phyloP scores from a whole-genome alignment of 208 protist genomes.

The Blechomonas ayalai region DNA sequence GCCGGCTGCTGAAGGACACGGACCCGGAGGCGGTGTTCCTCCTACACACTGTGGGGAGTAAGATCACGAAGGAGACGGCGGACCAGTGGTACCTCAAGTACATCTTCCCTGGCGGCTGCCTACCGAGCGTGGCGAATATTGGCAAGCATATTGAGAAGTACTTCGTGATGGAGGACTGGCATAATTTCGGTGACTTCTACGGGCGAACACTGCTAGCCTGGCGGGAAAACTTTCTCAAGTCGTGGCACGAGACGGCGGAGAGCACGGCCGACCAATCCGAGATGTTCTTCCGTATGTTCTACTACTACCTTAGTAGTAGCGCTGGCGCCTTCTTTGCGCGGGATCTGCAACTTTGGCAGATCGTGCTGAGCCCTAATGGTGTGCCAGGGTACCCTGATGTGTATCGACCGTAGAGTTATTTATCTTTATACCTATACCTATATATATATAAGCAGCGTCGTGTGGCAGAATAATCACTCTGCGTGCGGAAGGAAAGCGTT shows the following conservation, averaged over 20 bases:
- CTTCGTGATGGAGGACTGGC: conserved; percentile 56
- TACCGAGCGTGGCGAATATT: conserved; percentile 31
- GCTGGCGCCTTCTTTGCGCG: conserved; percentile 36
- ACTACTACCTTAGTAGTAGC: conserved; percentile 62
- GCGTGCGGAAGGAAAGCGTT: too few species aligned
- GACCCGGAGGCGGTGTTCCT: conserved; percentile 48
- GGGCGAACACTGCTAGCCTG: conserved; percentile 38
- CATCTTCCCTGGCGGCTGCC: conserved; percentile 75
- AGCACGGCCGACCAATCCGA: conserved; percentile 1
- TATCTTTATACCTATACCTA: neutral
- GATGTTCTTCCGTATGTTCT: conserved; percentile 61
- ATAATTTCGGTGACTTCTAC: conserved; percentile 64
- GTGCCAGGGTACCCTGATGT: conserved; percentile 26
- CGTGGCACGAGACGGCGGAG: conserved; percentile 16
- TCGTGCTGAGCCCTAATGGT: conserved; percentile 41
- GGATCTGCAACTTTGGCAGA: conserved; percentile 53
- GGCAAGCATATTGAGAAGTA: conserved; percentile 26
- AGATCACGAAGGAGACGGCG: conserved; percentile 49
- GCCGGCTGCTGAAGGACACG: conserved; percentile 36
- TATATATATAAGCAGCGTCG: too few species aligned
- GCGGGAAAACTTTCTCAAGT: conserved; percentile 34
- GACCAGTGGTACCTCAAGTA: conserved; percentile 79
- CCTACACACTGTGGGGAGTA: conserved; percentile 67
- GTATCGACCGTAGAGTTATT: conserved; percentile 1
- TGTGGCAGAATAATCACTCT: too few species aligned